Evolutionary conservation across 306 rosid species (phyloP), one percentile per base, ranked within the genome.

Genomic region (Myrica gale): DNA sequence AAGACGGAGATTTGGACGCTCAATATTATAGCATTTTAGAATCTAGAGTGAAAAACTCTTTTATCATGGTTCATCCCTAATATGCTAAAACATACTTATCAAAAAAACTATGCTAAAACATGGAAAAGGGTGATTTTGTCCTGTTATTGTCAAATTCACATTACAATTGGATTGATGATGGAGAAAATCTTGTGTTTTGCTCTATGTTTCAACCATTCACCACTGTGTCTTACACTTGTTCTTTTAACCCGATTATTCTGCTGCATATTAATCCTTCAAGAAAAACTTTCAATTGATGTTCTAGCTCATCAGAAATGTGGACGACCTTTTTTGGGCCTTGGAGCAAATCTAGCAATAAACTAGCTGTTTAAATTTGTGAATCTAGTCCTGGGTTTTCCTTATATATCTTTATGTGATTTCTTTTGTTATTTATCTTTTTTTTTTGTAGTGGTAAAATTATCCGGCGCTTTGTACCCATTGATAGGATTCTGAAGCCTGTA

Each of bases 401-500:
- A 68, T 16, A 16, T 16, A 1, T 37, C 20, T 9, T 62, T 56
- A 32, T 2, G 8, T 45, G 44, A 7, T 13, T 23, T 43, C 54
- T 7, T 19, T 71, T 32, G 54, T 32, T 21, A 17, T 75, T 82
- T 53, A 60, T 39, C 43, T 43, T 69, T n/a, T 52, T 72, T 45
- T 41, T 73, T 72, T 74, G 16, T 55, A 87, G 98, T 80, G 96
- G 98, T 81, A 90, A 84, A 78, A 83, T 92, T 71, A 50, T 13
- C 63, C 85, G 95, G 54, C 74, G 76, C 74, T 92, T 95, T 74
- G 90, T 95, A 71, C 96, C 96, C 69, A 79, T 89, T 23, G 90
- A 89, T 85, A 89, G 88, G 87, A 87, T 94, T 81, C 78, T 92
- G 72, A 90, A 92, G 72, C 97, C 97, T 15, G 88, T 86, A 65